A percentile compares a stretch with the other conserved stretches of the same genome.
phyloP scores from a whole-genome alignment of 2,329 filamentous ascomycete genomes.

The Gremmenia infestans region DNA sequence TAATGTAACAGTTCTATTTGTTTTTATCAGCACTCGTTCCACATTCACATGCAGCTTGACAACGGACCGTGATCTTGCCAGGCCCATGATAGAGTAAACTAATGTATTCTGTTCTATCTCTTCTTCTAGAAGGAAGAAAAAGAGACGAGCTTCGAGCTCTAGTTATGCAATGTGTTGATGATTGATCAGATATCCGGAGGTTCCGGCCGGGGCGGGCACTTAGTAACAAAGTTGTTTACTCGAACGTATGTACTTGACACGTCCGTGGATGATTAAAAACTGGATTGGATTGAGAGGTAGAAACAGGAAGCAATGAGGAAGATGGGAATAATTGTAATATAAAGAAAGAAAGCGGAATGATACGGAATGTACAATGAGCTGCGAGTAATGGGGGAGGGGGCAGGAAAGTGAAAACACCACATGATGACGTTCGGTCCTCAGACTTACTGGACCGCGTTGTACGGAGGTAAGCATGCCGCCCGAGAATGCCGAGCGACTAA shows the following conservation, averaged over 20 bases:
- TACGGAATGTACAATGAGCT: no score
- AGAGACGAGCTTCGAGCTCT: neutral
- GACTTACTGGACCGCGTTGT: neutral
- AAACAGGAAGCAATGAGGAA: neutral
- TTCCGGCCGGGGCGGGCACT: neutral
- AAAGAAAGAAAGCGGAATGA: no score
- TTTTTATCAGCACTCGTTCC: neutral
- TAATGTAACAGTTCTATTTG: slow-evolving; percentile 24
- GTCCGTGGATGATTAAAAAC: neutral
- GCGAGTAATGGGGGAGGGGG: neutral
- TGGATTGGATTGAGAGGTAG: neutral
- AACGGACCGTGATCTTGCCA: slow-evolving; percentile 12
- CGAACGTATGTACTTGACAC: neutral
- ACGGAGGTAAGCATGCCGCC: neutral
- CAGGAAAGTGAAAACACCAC: neutral
- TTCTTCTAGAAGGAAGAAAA: neutral
- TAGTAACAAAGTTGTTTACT: neutral
- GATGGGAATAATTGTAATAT: neutral
- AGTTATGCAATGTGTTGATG: neutral
- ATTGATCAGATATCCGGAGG: neutral
- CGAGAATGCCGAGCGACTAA: neutral
- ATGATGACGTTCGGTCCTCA: slow-evolving; percentile 12
- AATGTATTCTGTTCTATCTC: neutral
- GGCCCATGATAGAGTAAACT: slow-evolving; percentile 4
- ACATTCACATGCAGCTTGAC: neutral